These are phyloP conservation scores for Kwoniella pini DNA, from an alignment of 768 basidiomycete genomes.

Conservation along the genomic window DNA sequence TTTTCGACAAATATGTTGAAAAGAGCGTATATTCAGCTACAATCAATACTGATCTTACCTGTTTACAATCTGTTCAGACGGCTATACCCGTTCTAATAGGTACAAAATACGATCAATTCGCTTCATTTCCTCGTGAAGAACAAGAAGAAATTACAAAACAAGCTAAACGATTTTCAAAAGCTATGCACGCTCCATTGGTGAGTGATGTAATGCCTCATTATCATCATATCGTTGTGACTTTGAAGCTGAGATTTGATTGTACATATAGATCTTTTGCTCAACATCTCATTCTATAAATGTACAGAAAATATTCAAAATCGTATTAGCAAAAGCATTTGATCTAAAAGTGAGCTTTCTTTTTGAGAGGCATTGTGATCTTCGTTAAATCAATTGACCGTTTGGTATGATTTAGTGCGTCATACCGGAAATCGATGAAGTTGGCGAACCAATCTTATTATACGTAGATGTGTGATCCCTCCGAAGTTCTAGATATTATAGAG, in stretches of 20 bases:
- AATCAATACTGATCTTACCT: conserved; percentile 1
- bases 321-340: conserved; percentile 72
- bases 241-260: neutral
- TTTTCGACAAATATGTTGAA: too few relatives aligned
- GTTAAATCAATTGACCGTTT: too few relatives aligned
- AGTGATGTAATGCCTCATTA: too few relatives aligned
- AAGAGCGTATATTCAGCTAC: neutral
- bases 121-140: conserved; percentile 92
- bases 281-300: conserved; percentile 99
- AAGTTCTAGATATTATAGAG: too few relatives aligned
- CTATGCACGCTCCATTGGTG: conserved; percentile 94
- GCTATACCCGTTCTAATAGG: conserved; percentile 98
- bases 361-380: too few relatives aligned
- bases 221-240: too few relatives aligned
- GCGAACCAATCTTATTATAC: conserved; percentile 92
- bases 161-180: conserved; percentile 96
- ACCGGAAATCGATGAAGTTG: conserved; percentile 94
- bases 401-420: conserved; percentile 74
- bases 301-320: conserved; percentile 73
- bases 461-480: conserved; percentile 60
- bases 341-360: conserved; percentile 59
- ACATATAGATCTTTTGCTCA: conserved; percentile 85
- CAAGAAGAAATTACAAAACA: conserved; percentile 99
- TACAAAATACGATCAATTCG: conserved; percentile 97
- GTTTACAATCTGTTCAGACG: conserved; percentile 61